Conservation (phyloP, 192 early-diverging fungal species). For the Coemansia sp. region DNA sequence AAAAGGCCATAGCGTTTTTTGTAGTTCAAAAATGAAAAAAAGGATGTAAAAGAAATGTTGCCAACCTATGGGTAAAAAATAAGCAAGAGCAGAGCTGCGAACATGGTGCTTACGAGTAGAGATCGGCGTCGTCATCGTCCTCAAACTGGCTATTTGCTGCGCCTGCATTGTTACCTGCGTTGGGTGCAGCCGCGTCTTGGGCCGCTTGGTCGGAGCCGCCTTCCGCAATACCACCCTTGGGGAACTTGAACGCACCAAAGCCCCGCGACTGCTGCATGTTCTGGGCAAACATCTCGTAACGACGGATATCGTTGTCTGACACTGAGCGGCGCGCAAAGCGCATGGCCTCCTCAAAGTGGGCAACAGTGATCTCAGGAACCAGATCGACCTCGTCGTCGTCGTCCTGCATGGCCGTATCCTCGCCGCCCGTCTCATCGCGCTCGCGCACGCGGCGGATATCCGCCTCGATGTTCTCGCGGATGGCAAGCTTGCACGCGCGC, state of each 20-base stretch:
- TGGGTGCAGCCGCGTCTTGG: constrained; percentile 6
- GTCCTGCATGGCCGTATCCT: constrained; percentile 72
- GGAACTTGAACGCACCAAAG: constrained; percentile 97
- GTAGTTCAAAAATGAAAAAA: no score
- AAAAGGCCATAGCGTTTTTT: no score
- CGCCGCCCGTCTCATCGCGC: constrained; percentile 71
- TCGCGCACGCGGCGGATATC: constrained; percentile 76
- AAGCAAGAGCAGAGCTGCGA: background rate
- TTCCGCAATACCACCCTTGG: constrained; percentile 58
- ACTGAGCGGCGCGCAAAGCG: constrained; percentile 94
- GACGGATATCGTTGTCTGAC: constrained; percentile 93
- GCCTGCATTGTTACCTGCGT: constrained; percentile 1
- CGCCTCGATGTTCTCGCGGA: constrained; percentile 91
- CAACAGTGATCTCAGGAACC: constrained; percentile 87
- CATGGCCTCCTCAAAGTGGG: constrained; percentile 99
- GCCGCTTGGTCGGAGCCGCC: constrained; percentile 16
- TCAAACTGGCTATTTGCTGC: constrained; percentile 43
- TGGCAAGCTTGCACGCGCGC: constrained; percentile 94
- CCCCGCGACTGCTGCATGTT: constrained; percentile 95
- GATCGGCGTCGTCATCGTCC: constrained; percentile 49
- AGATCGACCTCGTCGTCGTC: constrained; percentile 76
- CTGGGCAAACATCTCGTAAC: constrained; percentile 99
- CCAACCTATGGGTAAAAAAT: constrained; percentile 3
- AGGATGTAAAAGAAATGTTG: no score
- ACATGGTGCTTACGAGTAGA: constrained; percentile 40